Conservation (phyloP, 2,329 filamentous ascomycete genomes). For the Pseudogymnoascus sp. region DNA sequence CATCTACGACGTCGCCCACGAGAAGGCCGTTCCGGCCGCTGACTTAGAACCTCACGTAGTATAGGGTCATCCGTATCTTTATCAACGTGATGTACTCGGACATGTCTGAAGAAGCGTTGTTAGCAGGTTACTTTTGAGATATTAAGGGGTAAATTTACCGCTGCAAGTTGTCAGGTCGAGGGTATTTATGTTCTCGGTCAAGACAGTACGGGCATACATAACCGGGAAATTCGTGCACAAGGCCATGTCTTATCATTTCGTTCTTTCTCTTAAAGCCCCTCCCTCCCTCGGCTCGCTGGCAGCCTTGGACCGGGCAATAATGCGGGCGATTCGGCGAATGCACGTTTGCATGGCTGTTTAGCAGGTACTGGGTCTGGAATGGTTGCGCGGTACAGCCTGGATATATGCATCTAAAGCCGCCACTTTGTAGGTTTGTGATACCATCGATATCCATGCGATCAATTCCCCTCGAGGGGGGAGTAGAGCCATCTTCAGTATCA, state of each 20-base stretch:
- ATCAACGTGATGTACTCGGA: too few species aligned
- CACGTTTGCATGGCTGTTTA: conserved; percentile 73
- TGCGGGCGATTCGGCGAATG: conserved; percentile 59
- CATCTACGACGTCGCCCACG: too few species aligned
- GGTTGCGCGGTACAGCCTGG: conserved; percentile 61
- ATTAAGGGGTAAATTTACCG: conserved; percentile 47
- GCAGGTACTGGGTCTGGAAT: conserved; percentile 67
- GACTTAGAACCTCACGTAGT: too few species aligned
- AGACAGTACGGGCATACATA: conserved; percentile 96
- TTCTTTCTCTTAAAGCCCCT: conserved; percentile 67
- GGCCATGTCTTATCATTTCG: conserved; percentile 67
- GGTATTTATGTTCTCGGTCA: conserved; percentile 88
- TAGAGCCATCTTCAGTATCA: too few species aligned
- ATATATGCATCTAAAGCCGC: conserved; percentile 50
- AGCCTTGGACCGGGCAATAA: conserved; percentile 55
- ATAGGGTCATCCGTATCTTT: too few species aligned
- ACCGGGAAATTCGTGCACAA: conserved; percentile 89
- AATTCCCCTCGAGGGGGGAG: too few species aligned
- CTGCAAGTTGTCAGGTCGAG: conserved; percentile 90
- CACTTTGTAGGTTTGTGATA: conserved; percentile 44
- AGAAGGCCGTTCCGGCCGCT: too few species aligned
- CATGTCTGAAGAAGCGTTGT: too few species aligned
- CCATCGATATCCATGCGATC: conserved; percentile 53
- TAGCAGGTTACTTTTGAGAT: too few species aligned
- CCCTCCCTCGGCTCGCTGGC: conserved; percentile 54